These are phyloP conservation scores for Leccinum disarticulatum DNA, from an alignment of 768 basidiomycete genomes.

Conservation along the genomic window DNA sequence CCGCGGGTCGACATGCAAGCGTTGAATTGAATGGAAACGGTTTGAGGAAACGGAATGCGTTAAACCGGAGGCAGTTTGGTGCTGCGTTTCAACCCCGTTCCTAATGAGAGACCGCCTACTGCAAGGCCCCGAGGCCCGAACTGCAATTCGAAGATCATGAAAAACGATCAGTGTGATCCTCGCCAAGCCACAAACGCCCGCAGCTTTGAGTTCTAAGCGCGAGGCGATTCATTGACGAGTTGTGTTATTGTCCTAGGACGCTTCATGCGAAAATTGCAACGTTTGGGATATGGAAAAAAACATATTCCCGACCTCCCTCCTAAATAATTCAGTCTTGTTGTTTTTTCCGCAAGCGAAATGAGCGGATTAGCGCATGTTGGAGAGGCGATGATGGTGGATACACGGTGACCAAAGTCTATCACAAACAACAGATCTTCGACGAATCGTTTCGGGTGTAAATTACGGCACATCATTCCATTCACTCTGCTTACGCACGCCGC, in stretches of 20 bases:
- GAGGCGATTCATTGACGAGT: background rate
- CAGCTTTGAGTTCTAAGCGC: background rate
- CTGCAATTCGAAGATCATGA: background rate
- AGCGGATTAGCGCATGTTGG: background rate
- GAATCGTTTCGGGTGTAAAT: background rate
- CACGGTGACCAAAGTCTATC: background rate
- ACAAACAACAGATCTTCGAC: background rate
- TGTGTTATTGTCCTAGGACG: background rate
- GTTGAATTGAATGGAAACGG: background rate
- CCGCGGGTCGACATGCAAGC: background rate
- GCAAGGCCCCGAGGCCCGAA: background rate
- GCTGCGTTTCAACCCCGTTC: background rate
- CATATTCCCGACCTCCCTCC: background rate
- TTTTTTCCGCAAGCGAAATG: background rate
- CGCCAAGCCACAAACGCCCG: background rate
- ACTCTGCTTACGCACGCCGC: background rate
- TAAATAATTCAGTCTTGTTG: background rate
- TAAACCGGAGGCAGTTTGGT: background rate
- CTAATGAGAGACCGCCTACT: background rate
- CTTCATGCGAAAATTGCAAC: background rate
- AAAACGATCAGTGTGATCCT: background rate
- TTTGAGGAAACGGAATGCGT: background rate
- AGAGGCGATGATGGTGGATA: background rate
- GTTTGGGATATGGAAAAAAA: too few species aligned
- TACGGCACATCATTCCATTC: constrained; percentile 1